A percentile compares a stretch with the other conserved stretches of the same genome.
Conservation (phyloP, 225 moss, liverwort and hornwort species). For the Sphagnum contortum region DNA sequence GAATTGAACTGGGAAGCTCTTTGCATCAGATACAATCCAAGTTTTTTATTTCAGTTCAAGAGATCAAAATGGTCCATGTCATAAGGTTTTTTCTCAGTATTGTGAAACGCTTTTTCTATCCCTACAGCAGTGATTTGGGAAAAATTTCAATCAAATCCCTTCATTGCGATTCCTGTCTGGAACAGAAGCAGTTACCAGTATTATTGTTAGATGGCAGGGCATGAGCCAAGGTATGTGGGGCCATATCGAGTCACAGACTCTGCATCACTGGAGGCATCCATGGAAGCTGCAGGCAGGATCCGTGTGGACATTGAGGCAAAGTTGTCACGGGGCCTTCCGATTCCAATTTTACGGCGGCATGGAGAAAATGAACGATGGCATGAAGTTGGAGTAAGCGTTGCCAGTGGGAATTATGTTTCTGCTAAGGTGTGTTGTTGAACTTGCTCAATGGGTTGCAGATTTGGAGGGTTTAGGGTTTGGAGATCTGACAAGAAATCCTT, state of each 20-base stretch:
- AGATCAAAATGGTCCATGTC: too few species aligned
- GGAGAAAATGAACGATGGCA: constrained; percentile 58
- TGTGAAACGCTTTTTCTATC: too few species aligned
- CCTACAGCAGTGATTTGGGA: too few species aligned
- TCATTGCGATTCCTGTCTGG: neutral
- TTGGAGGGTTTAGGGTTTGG: too few species aligned
- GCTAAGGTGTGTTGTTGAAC: constrained; percentile 45
- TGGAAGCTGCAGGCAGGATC: constrained; percentile 75
- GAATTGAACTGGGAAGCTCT: too few species aligned
- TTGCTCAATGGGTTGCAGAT: too few species aligned
- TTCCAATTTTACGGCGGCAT: constrained; percentile 69
- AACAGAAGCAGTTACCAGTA: neutral
- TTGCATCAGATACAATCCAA: too few species aligned
- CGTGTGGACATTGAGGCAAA: constrained; percentile 58
- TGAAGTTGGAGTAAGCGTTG: constrained; percentile 58
- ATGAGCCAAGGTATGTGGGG: constrained; percentile 64
- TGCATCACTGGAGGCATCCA: constrained; percentile 73
- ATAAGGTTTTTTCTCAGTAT: too few species aligned
- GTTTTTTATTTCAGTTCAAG: too few species aligned
- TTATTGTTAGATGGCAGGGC: constrained; percentile 49
- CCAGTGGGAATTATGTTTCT: constrained; percentile 83
- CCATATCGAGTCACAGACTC: constrained; percentile 80
- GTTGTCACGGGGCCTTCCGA: constrained; percentile 64
- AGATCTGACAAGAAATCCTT: too few species aligned
- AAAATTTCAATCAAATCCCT: neutral